Base-by-base conservation (phyloP, 805 yeast genomes). In the Starmerella riodocensis region DNA sequence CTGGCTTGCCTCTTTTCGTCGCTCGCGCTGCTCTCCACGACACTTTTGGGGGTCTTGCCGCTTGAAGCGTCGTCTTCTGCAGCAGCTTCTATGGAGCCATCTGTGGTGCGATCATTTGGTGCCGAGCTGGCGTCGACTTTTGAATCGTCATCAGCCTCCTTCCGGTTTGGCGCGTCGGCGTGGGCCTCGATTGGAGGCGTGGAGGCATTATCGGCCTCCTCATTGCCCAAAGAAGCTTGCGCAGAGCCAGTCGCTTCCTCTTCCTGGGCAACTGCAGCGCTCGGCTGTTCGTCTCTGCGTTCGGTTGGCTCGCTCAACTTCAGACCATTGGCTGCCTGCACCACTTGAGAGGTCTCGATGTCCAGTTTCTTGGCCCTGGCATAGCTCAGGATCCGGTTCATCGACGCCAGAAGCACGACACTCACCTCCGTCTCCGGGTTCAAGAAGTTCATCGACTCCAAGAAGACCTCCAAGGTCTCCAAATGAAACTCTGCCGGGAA, bases 401-500 rank as follows among this genome's bases (percentile, higher is more conserved):
- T 74, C 53, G 91, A 65, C 0, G 86, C 71, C 13, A 74, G 60
- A 23, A 86, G 65, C 24, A 86, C 69, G 40, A 71, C 76, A 31
- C 75, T 70, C 40, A 79, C 67, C 32, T 74, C 69, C n/a, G 83
- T 79, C 33, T 70, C 66, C 1, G 91, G 85, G 53, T 74, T 76
- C 44, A 91, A 63, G 41, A 72, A 68, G 39, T 76, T 60, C 17
- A 83, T 70, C 1, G 86, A 74, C 23, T 68, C 69, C 48, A 91
- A 65, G 48, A 81, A 73, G 24, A 63, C 61, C 38, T 76, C 75
- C 50, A 91, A 64, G 0, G 95, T 82, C 17, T 67, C 67, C 43
- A 85, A 61, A 53, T 91, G 97, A 57, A 79, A 88, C 47, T 80
- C 83, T 53, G 83, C 95, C 1, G 97, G 96, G 63, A 91, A 91